Evolutionary conservation across 257 asterid species (phyloP).

Genomic region (Solanum medicagineum): DNA sequence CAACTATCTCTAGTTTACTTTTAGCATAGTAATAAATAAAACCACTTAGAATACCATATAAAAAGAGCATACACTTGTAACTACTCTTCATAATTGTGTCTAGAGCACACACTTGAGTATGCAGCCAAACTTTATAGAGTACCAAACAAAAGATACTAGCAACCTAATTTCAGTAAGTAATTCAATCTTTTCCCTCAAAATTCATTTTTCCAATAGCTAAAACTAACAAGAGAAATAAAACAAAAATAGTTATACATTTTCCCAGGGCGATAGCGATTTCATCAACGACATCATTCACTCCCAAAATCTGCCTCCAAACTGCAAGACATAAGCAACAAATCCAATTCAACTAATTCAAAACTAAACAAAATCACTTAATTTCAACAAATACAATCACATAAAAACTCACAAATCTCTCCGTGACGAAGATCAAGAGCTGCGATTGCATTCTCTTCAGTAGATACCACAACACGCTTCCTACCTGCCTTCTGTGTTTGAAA

Average conservation of each 20-base stretch:
- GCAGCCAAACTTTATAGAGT: neutral
- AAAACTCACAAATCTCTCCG: constrained; percentile 76
- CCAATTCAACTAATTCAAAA: neutral
- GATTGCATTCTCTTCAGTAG: constrained; percentile 88
- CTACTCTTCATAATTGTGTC: neutral
- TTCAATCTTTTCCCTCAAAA: neutral
- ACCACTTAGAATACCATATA: neutral
- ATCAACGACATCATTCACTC: constrained; percentile 61
- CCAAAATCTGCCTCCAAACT: constrained; percentile 99
- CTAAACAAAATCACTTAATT: neutral
- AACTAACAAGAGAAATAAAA: neutral
- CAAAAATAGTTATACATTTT: constrained; percentile 45
- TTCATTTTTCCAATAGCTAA: neutral
- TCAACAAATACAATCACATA: neutral
- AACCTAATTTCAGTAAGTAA: neutral
- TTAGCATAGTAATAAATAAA: neutral
- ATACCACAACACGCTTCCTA: constrained; percentile 82
- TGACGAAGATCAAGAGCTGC: constrained; percentile 98
- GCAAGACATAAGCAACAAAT: constrained; percentile 10
- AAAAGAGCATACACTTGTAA: neutral
- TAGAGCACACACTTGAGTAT: neutral
- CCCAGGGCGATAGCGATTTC: constrained; percentile 73
- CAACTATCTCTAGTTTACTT: neutral
- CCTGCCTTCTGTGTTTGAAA: constrained; percentile 94
- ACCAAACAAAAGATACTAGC: neutral